These are phyloP conservation scores for Crassisporium funariophilum DNA, from an alignment of 768 basidiomycete species.

Conservation along the genomic window DNA sequence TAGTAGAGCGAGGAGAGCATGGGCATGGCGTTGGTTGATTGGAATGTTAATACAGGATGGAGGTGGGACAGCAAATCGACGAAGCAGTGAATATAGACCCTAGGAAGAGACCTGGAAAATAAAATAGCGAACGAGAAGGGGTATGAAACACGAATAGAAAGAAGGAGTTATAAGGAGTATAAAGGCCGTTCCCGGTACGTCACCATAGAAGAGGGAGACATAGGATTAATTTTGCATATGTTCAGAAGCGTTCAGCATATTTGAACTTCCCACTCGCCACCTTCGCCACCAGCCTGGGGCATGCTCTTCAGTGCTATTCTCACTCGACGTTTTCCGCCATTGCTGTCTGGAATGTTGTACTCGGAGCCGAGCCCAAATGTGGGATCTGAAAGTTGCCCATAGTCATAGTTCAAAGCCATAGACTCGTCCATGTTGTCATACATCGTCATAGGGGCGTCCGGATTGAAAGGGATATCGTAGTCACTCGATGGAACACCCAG, in stretches of 20 bases:
- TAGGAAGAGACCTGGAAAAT: background rate
- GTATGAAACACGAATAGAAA: constrained; percentile 1
- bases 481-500: constrained; percentile 46
- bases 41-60: constrained; percentile 10
- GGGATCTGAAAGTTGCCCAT: constrained; percentile 29
- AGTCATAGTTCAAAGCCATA: constrained; percentile 30
- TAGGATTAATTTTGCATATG: background rate
- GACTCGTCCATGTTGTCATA: constrained; percentile 34
- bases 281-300: constrained; percentile 62
- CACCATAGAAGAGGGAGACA: constrained; percentile 5
- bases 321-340: constrained; percentile 53
- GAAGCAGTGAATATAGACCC: constrained; percentile 9
- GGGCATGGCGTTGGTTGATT: background rate
- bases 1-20: constrained; percentile 3
- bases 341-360: constrained; percentile 35
- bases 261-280: constrained; percentile 81
- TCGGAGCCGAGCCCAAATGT: constrained; percentile 40
- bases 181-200: constrained; percentile 1
- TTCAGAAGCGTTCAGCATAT: constrained; percentile 46
- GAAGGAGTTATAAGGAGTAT: background rate
- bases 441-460: constrained; percentile 37
- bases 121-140: background rate
- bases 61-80: constrained; percentile 12
- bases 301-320: constrained; percentile 68
- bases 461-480: constrained; percentile 37